These are phyloP conservation scores for Chytriomyces sp. DNA, from an alignment of 192 early-diverging fungal genomes.

Conservation along the genomic window DNA sequence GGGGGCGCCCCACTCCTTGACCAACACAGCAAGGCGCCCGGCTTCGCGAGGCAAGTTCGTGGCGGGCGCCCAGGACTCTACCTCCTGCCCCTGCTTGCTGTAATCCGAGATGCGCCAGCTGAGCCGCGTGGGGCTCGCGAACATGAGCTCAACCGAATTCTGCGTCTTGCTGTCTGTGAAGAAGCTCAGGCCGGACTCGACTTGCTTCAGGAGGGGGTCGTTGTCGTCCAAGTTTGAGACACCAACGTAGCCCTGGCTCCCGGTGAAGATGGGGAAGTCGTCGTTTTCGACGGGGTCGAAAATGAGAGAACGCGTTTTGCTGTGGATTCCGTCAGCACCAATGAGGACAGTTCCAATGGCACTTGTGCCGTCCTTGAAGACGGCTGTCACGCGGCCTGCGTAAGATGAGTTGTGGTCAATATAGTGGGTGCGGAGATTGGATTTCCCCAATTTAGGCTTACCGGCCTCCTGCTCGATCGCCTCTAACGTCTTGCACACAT, in stretches of 20 bases:
- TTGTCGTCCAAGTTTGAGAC: not conserved
- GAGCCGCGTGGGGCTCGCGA: not conserved
- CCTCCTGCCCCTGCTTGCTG: not conserved
- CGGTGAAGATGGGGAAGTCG: not conserved
- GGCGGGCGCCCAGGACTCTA: not conserved
- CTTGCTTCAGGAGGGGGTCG: not conserved
- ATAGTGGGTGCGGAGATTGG: not conserved
- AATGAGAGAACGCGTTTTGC: not conserved
- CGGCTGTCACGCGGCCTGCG: conserved; percentile 29
- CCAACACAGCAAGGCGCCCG: not conserved
- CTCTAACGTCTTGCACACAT: not conserved
- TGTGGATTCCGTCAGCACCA: conserved; percentile 26
- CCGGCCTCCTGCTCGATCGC: not conserved
- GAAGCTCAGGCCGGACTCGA: not conserved
- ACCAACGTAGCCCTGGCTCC: not conserved
- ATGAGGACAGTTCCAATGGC: conserved; percentile 13
- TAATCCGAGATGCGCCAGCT: not conserved
- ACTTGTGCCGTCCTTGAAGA: conserved; percentile 13
- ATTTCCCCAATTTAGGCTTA: not conserved
- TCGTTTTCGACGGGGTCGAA: not conserved
- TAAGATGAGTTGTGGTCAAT: not conserved
- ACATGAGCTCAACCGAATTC: not conserved
- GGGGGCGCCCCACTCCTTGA: not conserved
- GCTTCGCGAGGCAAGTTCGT: not conserved
- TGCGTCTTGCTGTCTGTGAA: not conserved